Conservation (phyloP, 2,329 filamentous ascomycete species). For the Zymoseptoria tritici region DNA sequence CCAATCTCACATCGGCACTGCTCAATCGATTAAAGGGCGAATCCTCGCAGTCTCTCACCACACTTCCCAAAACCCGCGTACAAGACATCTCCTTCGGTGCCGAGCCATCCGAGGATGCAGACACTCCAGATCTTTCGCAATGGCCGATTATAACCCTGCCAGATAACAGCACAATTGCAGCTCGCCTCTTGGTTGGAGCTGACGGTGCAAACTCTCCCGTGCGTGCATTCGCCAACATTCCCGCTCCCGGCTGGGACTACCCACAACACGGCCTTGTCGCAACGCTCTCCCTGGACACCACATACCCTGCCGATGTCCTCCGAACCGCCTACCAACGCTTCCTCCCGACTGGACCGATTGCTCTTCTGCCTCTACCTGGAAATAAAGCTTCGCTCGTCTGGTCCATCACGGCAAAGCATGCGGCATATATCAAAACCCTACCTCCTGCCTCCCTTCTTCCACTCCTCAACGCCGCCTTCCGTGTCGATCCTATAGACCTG, state of each 20-base stretch:
- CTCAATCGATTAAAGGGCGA: conserved; percentile 42
- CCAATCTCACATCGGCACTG: conserved; percentile 76
- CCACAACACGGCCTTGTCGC: conserved; percentile 84
- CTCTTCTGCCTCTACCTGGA: conserved; percentile 81
- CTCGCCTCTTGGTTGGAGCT: conserved; percentile 81
- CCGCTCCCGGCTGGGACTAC: conserved; percentile 89
- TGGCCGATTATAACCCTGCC: conserved; percentile 81
- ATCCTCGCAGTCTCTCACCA: conserved; percentile 57
- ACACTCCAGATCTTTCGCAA: conserved; percentile 64
- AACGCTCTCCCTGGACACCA: conserved; percentile 59
- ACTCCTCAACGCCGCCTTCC: conserved; percentile 90
- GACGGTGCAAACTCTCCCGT: conserved; percentile 95
- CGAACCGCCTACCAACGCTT: conserved; percentile 93
- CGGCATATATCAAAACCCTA: conserved; percentile 70
- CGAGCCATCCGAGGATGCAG: conserved; percentile 40
- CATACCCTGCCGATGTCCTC: conserved; percentile 16
- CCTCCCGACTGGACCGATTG: conserved; percentile 82
- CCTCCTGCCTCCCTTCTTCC: conserved; percentile 66
- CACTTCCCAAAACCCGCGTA: conserved; percentile 72
- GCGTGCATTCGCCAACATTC: conserved; percentile 77
- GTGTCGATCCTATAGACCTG: conserved; percentile 70
- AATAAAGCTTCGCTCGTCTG: conserved; percentile 82
- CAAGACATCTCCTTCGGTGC: conserved; percentile 70
- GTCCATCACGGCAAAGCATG: conserved; percentile 80
- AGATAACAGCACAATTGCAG: conserved; percentile 57